Percentiles rank a stretch among this genome's conserved stretches.
phyloP scores from a whole-genome alignment of 2,329 filamentous ascomycete genomes.

The Colletotrichum camelliae region DNA sequence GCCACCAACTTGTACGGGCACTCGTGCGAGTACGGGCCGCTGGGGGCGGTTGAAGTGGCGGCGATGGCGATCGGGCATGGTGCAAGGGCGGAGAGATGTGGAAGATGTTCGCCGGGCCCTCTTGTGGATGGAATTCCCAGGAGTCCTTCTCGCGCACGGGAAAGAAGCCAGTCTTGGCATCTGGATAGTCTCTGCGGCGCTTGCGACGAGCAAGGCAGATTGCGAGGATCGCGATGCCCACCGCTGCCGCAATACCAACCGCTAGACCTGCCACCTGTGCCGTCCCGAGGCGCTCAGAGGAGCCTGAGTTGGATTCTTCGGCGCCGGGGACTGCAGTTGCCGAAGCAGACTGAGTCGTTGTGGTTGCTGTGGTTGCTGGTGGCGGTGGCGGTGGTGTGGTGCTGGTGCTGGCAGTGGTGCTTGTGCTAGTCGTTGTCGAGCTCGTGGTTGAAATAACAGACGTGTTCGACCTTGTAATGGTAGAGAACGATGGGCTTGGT shows the following conservation, averaged over 20 bases:
- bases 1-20: slow-evolving; percentile 33
- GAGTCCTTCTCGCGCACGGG: slow-evolving; percentile 42
- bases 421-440: not conserved
- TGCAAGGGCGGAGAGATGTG: slow-evolving; percentile 48
- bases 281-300: slow-evolving; percentile 12
- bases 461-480: slow-evolving; percentile 12
- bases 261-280: slow-evolving; percentile 19
- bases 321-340: slow-evolving; percentile 5
- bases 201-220: slow-evolving; percentile 49
- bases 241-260: slow-evolving; percentile 17
- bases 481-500: slow-evolving; percentile 11
- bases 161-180: slow-evolving; percentile 43
- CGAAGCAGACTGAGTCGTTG: slow-evolving; percentile 1
- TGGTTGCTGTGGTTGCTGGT: not conserved
- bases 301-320: slow-evolving; percentile 1
- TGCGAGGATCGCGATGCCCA: slow-evolving; percentile 50
- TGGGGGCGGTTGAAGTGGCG: slow-evolving; percentile 8
- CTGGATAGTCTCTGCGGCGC: slow-evolving; percentile 45
- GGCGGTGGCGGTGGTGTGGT: not conserved
- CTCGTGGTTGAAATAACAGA: slow-evolving; percentile 14
- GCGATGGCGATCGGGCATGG: slow-evolving; percentile 28
- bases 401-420: not conserved
- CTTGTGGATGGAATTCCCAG: slow-evolving; percentile 29
- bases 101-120: slow-evolving; percentile 30
- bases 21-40: slow-evolving; percentile 9